Evolutionary conservation across 2,329 filamentous ascomycete genomes (phyloP).

Genomic region (Pseudogymnoascus sp.): DNA sequence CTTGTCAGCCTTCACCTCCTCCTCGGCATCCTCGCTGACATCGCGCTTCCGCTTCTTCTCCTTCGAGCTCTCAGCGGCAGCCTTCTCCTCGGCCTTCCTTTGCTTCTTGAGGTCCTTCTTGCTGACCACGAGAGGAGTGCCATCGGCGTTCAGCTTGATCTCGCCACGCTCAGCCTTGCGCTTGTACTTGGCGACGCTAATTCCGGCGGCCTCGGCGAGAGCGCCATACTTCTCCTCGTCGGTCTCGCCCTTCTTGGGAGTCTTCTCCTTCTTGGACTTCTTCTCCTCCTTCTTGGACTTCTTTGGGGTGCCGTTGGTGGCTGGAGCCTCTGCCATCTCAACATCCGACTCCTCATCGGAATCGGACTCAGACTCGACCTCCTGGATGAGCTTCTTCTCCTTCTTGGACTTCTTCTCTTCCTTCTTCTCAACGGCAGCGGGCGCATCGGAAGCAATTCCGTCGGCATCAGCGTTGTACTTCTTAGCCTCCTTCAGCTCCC

Average conservation of each 20-base stretch:
- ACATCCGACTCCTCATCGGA: slow-evolving; percentile 17
- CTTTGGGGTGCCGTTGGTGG: slow-evolving; percentile 25
- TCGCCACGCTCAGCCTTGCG: slow-evolving; percentile 71
- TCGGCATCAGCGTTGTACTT: slow-evolving; percentile 96
- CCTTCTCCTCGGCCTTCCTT: slow-evolving; percentile 51
- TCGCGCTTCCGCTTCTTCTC: slow-evolving; percentile 64
- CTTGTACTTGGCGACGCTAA: slow-evolving; percentile 71
- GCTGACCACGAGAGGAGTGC: slow-evolving; percentile 59
- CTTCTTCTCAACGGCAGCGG: slow-evolving; percentile 44
- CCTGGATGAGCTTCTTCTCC: slow-evolving; percentile 34
- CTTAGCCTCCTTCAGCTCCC: slow-evolving; percentile 83
- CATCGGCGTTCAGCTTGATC: slow-evolving; percentile 58
- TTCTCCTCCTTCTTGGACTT: slow-evolving; percentile 36
- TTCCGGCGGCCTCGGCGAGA: slow-evolving; percentile 58
- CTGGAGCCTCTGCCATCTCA: slow-evolving; percentile 27
- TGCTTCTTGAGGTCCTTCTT: slow-evolving; percentile 73
- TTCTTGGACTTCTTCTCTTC: slow-evolving; percentile 46
- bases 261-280: slow-evolving; percentile 39
- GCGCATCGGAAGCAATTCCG: slow-evolving; percentile 64
- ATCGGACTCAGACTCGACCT: slow-evolving; percentile 23
- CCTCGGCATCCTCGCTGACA: slow-evolving; percentile 31
- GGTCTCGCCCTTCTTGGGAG: slow-evolving; percentile 35
- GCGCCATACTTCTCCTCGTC: slow-evolving; percentile 36
- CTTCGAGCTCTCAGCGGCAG: slow-evolving; percentile 36
- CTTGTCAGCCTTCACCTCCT: slow-evolving; percentile 52